Conservation (phyloP, 116 monocot species). For the Papilionanthe hybrid region DNA sequence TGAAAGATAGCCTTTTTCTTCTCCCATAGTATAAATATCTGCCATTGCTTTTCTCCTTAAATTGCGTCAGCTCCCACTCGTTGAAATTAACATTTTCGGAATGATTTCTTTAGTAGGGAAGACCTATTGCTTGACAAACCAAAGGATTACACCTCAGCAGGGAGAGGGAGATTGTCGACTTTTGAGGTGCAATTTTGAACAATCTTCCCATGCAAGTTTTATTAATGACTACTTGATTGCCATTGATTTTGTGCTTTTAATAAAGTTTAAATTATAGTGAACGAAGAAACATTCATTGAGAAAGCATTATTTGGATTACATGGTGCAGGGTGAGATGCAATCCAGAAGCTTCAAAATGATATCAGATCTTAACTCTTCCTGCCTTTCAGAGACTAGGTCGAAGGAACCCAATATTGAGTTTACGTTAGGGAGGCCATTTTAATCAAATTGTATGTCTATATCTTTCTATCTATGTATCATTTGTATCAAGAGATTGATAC, state of each 20-base stretch:
- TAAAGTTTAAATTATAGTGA: no score
- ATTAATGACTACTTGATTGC: no score
- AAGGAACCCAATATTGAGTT: slow-evolving; percentile 30
- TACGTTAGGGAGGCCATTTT: slow-evolving; percentile 19
- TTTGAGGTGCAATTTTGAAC: slow-evolving; percentile 11
- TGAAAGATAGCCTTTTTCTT: no score
- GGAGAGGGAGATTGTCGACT: not conserved
- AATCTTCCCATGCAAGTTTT: no score
- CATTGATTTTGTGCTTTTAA: no score
- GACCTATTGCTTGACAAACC: slow-evolving; percentile 20
- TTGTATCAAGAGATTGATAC: no score
- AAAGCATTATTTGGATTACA: no score
- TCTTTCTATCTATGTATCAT: no score
- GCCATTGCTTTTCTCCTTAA: no score
- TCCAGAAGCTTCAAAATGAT: slow-evolving; percentile 6
- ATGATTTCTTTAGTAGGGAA: slow-evolving; percentile 4
- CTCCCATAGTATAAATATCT: no score
- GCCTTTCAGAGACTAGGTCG: slow-evolving; percentile 4
- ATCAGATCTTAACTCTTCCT: slow-evolving; percentile 11
- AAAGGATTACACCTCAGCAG: slow-evolving; percentile 1
- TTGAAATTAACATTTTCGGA: not conserved
- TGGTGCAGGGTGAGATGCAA: slow-evolving; percentile 8
- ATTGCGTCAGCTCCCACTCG: not conserved
- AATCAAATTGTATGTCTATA: not conserved
- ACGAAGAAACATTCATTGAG: no score